Evolutionary conservation across 2,329 filamentous ascomycete genomes (phyloP), one percentile per base, ranked within the genome.

Genomic region (Pseudogymnoascus sp.): DNA sequence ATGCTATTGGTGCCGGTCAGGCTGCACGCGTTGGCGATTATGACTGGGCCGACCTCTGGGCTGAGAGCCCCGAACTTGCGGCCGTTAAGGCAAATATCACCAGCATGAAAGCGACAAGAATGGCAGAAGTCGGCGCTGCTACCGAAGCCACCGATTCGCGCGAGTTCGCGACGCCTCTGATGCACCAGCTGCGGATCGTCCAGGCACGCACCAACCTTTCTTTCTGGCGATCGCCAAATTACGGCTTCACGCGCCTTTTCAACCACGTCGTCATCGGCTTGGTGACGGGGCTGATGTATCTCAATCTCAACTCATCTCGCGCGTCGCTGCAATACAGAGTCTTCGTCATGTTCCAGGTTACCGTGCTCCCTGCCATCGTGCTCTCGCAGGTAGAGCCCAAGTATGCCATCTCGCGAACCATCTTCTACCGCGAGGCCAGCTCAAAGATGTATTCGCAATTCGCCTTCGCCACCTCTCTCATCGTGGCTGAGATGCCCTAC

Each of bases 41-140:
- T 39, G 80, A 90, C 70, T 91, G 88, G 88, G 86, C 85, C 68
- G 77, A 88, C 37, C 80, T 89, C 64, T 91, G 88, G 88, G 75
- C 80, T 18, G 78, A 78, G n/a, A 90, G 84, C 0, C 76, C 82
- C 1, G 80, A 89, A 67, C 80, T 84, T 64, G 74, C 76, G 0
- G 72, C 76, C 3, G 74, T 88, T 36, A 74, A 82, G 12, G 71
- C 78, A 6, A 84, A 90, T 65, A 88, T 92, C 3, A 81, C 87
- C 41, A 76, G 14, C n/a, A 53, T 53, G 43, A 53, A 53, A 33
- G 25, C 43, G n/a, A 30, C 25, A 5, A 74, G 74, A 1, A 81
- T 90, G 64, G 81, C 85, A 63, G 69, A 76, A 1, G 80, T 82
- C 3, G 82, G 86, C 0, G 77, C 78, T 0, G 64, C 75, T 14